Conservation (phyloP, 2,329 filamentous ascomycete species). For the Bipolaris zeicola region DNA sequence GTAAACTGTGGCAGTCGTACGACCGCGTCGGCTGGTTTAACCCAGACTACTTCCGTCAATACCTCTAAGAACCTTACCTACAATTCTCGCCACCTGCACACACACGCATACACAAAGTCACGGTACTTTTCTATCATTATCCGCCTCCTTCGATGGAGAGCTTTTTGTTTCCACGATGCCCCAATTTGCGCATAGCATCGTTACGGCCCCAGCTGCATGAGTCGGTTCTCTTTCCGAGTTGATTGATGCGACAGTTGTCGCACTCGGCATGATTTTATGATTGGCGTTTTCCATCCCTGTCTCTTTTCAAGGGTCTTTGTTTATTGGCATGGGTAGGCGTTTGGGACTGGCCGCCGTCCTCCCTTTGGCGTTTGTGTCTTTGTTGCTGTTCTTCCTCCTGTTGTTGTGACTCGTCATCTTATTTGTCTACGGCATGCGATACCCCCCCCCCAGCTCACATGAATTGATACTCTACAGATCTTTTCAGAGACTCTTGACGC, state of each 20-base stretch:
- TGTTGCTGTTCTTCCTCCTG: not conserved
- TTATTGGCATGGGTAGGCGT: conserved; percentile 30
- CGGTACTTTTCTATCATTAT: not conserved
- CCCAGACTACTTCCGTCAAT: conserved; percentile 55
- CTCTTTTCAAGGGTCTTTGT: conserved; percentile 11
- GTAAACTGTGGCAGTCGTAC: conserved; percentile 87
- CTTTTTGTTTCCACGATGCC: conserved; percentile 12
- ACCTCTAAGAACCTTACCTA: conserved; percentile 38
- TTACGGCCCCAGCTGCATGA: conserved; percentile 22
- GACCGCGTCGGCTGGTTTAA: conserved; percentile 86
- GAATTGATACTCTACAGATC: conserved; percentile 13
- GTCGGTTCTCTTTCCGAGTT: conserved; percentile 22
- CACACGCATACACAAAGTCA: not conserved
- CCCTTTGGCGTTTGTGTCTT: conserved; percentile 22
- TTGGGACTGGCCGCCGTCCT: conserved; percentile 15
- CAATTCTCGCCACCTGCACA: not conserved
- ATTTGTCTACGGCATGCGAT: conserved; percentile 17
- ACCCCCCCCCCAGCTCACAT: conserved; percentile 21
- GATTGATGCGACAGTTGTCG: conserved; percentile 19
- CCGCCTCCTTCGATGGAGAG: not conserved
- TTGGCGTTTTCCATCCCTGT: conserved; percentile 29
- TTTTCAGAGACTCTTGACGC: conserved; percentile 14
- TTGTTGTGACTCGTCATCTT: conserved; percentile 1
- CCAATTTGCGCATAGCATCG: conserved; percentile 36
- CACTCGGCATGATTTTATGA: conserved; percentile 35